A percentile compares a stretch with the other conserved stretches of the same genome.
Conservation (phyloP, 2,329 filamentous ascomycete species). For the Neopestalotiopsis sp. region DNA sequence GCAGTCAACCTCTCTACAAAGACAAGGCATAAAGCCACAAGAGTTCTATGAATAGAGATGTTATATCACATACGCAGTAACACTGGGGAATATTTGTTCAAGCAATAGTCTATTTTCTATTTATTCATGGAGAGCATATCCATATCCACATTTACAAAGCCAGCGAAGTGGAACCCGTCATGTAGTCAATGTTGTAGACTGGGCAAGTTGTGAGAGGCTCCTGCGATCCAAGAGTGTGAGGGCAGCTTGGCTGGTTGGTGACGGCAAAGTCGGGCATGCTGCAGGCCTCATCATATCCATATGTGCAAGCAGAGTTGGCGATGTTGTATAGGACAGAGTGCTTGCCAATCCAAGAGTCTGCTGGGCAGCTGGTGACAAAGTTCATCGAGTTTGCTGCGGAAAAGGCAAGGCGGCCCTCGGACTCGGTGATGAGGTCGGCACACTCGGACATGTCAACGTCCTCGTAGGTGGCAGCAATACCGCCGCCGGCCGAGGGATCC, state of each 20-base stretch:
- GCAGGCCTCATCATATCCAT: constrained; percentile 57
- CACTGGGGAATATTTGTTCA: no score
- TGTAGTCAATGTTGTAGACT: constrained; percentile 54
- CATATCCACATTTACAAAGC: constrained; percentile 17
- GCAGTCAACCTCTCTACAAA: constrained; percentile 35
- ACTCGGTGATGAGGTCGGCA: constrained; percentile 52
- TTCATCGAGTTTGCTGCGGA: constrained; percentile 63
- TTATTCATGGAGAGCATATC: no score
- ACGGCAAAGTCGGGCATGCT: constrained; percentile 47
- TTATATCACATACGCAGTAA: neutral
- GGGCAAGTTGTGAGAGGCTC: constrained; percentile 40
- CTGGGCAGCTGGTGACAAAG: constrained; percentile 53
- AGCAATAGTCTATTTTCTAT: no score
- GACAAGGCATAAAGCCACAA: neutral
- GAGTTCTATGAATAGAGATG: neutral
- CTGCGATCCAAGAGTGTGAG: constrained; percentile 46
- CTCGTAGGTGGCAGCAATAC: constrained; percentile 55
- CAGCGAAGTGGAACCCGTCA: constrained; percentile 39
- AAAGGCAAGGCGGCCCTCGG: constrained; percentile 56
- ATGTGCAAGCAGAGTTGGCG: constrained; percentile 52
- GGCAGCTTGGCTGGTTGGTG: constrained; percentile 58
- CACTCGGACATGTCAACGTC: constrained; percentile 54
- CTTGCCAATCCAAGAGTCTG: constrained; percentile 50
- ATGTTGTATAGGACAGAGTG: constrained; percentile 61
- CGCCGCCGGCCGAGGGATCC: constrained; percentile 55